Evolutionary conservation across 371 early-diverging fungal species (phyloP).

Genomic region (Neoconidiobolus thromboides): DNA sequence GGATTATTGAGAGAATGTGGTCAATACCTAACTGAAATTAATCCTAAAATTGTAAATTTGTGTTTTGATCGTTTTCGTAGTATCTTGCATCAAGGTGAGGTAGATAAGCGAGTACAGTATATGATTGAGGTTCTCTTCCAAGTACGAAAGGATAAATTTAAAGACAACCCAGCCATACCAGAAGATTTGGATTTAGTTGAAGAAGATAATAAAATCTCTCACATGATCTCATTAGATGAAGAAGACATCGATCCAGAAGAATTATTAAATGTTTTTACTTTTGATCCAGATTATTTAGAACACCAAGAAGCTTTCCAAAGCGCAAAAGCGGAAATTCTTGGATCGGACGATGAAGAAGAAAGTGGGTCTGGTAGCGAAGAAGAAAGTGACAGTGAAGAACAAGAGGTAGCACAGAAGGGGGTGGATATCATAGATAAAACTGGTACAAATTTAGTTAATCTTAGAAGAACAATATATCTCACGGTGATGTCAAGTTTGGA

Average conservation of each 20-base stretch:
- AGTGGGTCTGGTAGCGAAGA: slow-evolving; percentile 22
- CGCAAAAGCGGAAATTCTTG: slow-evolving; percentile 74
- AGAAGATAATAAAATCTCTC: slow-evolving; percentile 89
- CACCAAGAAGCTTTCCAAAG: slow-evolving; percentile 66
- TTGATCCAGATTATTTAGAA: slow-evolving; percentile 58
- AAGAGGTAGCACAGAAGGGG: slow-evolving; percentile 15
- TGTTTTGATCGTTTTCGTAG: slow-evolving; percentile 84
- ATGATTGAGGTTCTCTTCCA: slow-evolving; percentile 96
- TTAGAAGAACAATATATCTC: slow-evolving; percentile 83
- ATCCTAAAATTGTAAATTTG: slow-evolving; percentile 63
- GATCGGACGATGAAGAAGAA: slow-evolving; percentile 30
- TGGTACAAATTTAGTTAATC: slow-evolving; percentile 67
- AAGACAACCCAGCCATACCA: slow-evolving; percentile 51
- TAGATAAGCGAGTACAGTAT: slow-evolving; percentile 88
- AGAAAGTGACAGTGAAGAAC: slow-evolving; percentile 29
- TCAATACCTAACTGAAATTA: slow-evolving; percentile 55
- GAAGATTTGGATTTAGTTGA: slow-evolving; percentile 87
- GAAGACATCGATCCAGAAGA: slow-evolving; percentile 52
- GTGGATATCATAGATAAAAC: slow-evolving; percentile 66
- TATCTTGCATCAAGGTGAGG: slow-evolving; percentile 81
- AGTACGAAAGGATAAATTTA: slow-evolving; percentile 84
- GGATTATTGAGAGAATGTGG: slow-evolving; percentile 87
- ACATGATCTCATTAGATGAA: slow-evolving; percentile 72
- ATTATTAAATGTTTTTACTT: slow-evolving; percentile 41
- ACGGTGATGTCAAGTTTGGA: slow-evolving; percentile 90